Evolutionary conservation across 345 rosid species (phyloP).

Genomic region (Euphorbia peplus): DNA sequence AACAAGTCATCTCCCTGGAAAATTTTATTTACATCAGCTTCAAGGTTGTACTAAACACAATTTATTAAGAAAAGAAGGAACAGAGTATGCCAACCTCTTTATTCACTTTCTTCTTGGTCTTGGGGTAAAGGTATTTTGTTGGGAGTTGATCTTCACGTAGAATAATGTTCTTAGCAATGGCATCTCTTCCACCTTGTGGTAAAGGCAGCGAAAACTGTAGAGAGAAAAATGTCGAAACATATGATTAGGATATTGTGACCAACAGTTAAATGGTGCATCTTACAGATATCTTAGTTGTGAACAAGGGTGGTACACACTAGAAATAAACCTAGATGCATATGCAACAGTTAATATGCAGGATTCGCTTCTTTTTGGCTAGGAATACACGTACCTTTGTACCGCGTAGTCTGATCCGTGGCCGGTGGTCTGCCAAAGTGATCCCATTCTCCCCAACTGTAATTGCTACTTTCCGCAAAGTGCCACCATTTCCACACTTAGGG

Average conservation of each 20-base stretch:
- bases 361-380: neutral
- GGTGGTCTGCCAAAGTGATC: constrained; percentile 52
- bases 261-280: too few relatives aligned
- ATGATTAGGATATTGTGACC: neutral
- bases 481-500: constrained; percentile 96
- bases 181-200: constrained; percentile 94
- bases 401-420: constrained; percentile 62
- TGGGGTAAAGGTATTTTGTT: constrained; percentile 75
- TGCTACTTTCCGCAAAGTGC: constrained; percentile 80
- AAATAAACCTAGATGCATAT: neutral
- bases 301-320: neutral
- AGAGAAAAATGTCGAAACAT: constrained; percentile 12
- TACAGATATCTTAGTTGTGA: too few relatives aligned
- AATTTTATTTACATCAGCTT: neutral
- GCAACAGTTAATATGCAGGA: neutral
- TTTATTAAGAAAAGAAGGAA: neutral
- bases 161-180: constrained; percentile 68
- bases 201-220: constrained; percentile 77
- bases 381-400: constrained; percentile 72
- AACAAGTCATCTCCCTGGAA: constrained; percentile 65
- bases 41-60: neutral
- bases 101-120: constrained; percentile 68
- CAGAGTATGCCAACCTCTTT: constrained; percentile 45
- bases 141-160: constrained; percentile 97
- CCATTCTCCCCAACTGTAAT: constrained; percentile 86